phyloP scores from a whole-genome alignment of 2,329 filamentous ascomycete genomes.

The Botrytis galanthina region DNA sequence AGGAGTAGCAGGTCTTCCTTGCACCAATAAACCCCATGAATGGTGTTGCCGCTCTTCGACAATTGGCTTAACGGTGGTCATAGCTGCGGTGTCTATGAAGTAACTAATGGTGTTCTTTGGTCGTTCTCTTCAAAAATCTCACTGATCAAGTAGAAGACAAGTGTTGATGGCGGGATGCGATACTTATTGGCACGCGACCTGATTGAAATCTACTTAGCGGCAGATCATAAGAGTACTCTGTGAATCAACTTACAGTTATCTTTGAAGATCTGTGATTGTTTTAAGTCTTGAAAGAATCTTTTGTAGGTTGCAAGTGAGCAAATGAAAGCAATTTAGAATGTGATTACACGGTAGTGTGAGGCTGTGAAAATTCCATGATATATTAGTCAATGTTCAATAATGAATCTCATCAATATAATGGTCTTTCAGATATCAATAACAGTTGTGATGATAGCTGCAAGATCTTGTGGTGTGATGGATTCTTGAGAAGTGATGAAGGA shows the following conservation, averaged over 20 bases:
- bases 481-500: neutral
- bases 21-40: constrained; percentile 31
- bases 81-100: neutral
- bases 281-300: neutral
- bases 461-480: neutral
- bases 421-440: neutral
- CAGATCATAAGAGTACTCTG: neutral
- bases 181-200: neutral
- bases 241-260: neutral
- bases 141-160: neutral
- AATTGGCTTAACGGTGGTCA: constrained; percentile 16
- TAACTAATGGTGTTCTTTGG: neutral
- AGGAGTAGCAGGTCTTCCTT: constrained; percentile 33
- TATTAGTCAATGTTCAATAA: neutral
- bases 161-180: neutral
- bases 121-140: neutral
- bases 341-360: neutral
- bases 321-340: neutral
- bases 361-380: neutral
- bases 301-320: neutral
- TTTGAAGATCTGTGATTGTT: neutral
- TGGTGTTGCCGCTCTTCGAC: neutral
- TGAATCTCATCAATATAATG: neutral
- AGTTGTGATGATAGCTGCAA: neutral
- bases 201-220: neutral